Base-by-base conservation (phyloP, 176 grass and related monocot genomes). In the Lolium perenne region DNA sequence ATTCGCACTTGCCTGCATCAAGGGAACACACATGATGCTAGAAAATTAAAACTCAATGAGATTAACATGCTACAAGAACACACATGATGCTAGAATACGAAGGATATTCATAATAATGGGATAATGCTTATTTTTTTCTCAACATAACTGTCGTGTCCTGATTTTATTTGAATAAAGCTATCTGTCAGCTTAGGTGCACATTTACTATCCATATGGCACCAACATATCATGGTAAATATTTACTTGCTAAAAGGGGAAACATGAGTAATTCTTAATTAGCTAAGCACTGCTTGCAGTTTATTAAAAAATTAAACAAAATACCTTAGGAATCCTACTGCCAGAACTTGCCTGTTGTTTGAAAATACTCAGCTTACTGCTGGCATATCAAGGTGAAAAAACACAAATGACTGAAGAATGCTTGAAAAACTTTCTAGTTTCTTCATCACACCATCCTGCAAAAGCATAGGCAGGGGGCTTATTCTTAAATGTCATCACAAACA, bases 341-440 rank as follows among this genome's bases (percentile, higher is more conserved):
- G 55, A 75, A 86, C 91, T 88, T 92, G 90, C 96, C 91, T 98
- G 93, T 64, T 98, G 93, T 84, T 95, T 98, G 84, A 98, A 90
- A 87, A 98, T 88, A 88, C 93, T 98, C 53, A 98, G 91, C 77
- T 35, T 35, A 35, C 32, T 35, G 32, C 32, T 35, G 32, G 32
- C 32, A 35, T 35, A 35, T 35, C 32, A 35, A 35, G 32, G 32
- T 35, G 32, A 35, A 35, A 35, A 35, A 35, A 35, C 32, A 35
- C 32, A 35, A 35, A 35, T 35, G 32, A 35, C 32, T 35, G 32
- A 35, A 35, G 32, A 35, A 35, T 35, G 32, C 32, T 35, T 35
- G 32, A 35, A 35, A 35, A 35, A 35, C 1, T 35, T 35, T 35
- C 32, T 35, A 35, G 32, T 35, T 35, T 35, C 32, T 35, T 35